A percentile compares a stretch with the other conserved stretches of the same genome.
Evolutionary conservation across 116 monocot species (phyloP).

Genomic region (Dioscorea cayenensis): DNA sequence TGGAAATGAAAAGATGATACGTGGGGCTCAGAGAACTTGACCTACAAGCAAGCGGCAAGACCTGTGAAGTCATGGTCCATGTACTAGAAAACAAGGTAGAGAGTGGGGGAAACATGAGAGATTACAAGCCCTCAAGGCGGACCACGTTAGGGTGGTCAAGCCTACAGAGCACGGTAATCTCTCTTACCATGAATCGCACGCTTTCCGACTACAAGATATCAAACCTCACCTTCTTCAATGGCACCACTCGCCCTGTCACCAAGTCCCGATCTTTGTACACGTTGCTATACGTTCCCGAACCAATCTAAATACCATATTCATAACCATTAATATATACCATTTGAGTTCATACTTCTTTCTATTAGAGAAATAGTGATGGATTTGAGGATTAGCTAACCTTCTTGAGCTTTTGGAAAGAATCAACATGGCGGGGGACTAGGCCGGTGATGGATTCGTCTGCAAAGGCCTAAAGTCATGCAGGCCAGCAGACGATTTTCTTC

Average conservation of each 20-base stretch:
- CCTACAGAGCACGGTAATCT: slow-evolving; percentile 54
- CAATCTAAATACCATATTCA: slow-evolving; percentile 30
- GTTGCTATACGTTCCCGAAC: slow-evolving; percentile 89
- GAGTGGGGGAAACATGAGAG: too few relatives aligned
- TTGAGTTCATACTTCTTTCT: background rate
- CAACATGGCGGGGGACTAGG: slow-evolving; percentile 34
- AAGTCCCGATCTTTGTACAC: slow-evolving; percentile 87
- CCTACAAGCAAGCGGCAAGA: too few relatives aligned
- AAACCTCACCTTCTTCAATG: slow-evolving; percentile 80
- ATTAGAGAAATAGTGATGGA: background rate
- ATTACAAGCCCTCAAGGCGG: too few relatives aligned
- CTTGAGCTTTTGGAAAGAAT: slow-evolving; percentile 50
- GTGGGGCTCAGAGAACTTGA: too few relatives aligned
- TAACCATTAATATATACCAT: background rate
- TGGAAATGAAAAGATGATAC: too few relatives aligned
- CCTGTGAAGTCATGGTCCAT: too few relatives aligned
- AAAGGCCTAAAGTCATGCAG: slow-evolving; percentile 40
- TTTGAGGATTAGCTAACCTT: slow-evolving; percentile 20
- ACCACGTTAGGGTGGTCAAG: too few relatives aligned
- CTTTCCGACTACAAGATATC: slow-evolving; percentile 62
- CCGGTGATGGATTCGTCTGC: slow-evolving; percentile 43
- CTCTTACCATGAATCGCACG: slow-evolving; percentile 82
- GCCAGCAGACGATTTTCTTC: slow-evolving; percentile 23
- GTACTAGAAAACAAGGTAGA: too few relatives aligned
- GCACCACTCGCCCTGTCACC: slow-evolving; percentile 40